Base-by-base conservation (phyloP, 495 filamentous ascomycete species). In the Acidomyces sp. region DNA sequence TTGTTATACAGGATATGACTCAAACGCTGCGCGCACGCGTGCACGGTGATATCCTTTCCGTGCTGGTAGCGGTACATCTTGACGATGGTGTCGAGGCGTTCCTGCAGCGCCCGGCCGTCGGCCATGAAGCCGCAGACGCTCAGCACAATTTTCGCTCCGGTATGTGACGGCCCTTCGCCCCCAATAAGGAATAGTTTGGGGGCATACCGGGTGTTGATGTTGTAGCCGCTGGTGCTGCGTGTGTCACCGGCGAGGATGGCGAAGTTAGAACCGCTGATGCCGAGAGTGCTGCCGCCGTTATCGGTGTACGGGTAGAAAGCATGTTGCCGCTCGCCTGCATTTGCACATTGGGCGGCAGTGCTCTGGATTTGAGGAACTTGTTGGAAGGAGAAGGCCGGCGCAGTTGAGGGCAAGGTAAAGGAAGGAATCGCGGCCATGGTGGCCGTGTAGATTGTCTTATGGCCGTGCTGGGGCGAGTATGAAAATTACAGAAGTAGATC, bases 21-120 rank as follows among this genome's bases (percentile, higher is more conserved):
- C 39, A 97, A 67, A 25, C 85, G 73, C 62, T 96, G 86, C 21
- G 90, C 90, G 60, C 86, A 93, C 11, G 90, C 90, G 53, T 80
- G 77, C 52, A 95, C 84, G 42, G 74, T 78, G 80, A 97, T 96
- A 30, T 76, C 69, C 62, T 92, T 93, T 46, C 85, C 85, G 59
- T 95, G 86, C 55, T 88, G 82, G 63, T 93, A 93, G 50, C 76
- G 76, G 71, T 95, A 95, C 83, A 93, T 90, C 67, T 90, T 95
- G 65, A 92, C 86, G 54, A 90, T 73, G 31, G 80, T 73, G 53
- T 93, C 85, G 36, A 95, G 71, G 35, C 82, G 78, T 61, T 95
- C 86, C 59, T 85, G 84, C 48, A 95, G 69, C 1, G 86, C 85
- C 45, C 80, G 74, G 23, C 86, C 92, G 59, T 97, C 90, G 23